Evolutionary conservation across 2,329 filamentous ascomycete genomes (phyloP).

Genomic region (Diaporthe ilicicola): DNA sequence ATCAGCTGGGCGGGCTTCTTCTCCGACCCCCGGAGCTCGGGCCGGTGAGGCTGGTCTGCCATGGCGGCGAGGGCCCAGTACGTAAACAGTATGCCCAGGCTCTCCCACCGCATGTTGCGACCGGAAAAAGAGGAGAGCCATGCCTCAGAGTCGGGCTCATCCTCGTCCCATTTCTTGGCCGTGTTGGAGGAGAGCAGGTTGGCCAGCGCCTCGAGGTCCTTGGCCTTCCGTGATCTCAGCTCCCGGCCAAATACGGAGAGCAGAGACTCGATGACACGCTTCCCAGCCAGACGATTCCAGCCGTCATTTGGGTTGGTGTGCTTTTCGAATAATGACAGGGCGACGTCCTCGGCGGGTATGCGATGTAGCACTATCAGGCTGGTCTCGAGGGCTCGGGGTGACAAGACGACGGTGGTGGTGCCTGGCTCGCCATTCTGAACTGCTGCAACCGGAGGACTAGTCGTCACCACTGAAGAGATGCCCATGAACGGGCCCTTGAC

Average conservation of each 20-base stretch:
- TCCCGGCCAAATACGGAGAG: conserved; percentile 43
- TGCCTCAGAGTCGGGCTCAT: conserved; percentile 43
- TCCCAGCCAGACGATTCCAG: conserved; percentile 44
- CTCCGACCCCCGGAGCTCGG: neutral
- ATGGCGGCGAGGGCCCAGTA: conserved; percentile 34
- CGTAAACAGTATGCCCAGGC: conserved; percentile 49
- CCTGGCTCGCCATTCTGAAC: neutral
- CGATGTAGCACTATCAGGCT: conserved; percentile 48
- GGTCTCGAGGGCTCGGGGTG: conserved; percentile 44
- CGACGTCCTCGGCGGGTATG: conserved; percentile 42
- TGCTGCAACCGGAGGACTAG: neutral
- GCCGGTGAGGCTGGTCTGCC: neutral
- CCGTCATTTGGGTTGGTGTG: conserved; percentile 38
- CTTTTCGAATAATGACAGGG: conserved; percentile 36
- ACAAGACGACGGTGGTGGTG: conserved; percentile 32
- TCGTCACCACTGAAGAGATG: neutral
- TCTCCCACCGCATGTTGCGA: conserved; percentile 52
- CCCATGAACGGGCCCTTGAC: conserved; percentile 38
- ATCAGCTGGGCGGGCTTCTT: conserved; percentile 22
- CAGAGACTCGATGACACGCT: conserved; percentile 43
- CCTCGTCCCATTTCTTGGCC: conserved; percentile 44
- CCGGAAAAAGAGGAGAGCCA: conserved; percentile 52
- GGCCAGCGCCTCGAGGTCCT: conserved; percentile 47
- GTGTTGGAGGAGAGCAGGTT: conserved; percentile 49
- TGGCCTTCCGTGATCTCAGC: conserved; percentile 39